Percentiles rank a stretch among this genome's conserved stretches.
These are phyloP conservation scores for Acanthamoeba triangularis DNA, from an alignment of 208 protist genomes.

Conservation along the genomic window DNA sequence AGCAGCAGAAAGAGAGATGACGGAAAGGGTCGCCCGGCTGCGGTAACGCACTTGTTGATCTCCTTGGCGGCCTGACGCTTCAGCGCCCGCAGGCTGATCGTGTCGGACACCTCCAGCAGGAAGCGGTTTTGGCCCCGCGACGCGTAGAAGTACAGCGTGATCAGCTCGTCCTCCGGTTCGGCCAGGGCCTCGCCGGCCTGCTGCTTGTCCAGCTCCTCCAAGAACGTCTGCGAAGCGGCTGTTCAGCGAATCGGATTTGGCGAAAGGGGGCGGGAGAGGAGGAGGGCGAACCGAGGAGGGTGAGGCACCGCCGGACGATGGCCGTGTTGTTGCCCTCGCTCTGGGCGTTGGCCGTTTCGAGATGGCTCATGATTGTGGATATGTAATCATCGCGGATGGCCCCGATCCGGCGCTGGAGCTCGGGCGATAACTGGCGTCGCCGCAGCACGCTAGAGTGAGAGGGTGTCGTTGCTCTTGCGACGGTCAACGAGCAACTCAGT, in stretches of 20 bases:
- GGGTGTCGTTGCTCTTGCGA: too few species aligned
- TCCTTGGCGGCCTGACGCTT: neutral
- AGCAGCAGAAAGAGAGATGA: neutral
- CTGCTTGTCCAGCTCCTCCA: constrained; percentile 44
- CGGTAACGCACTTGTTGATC: neutral
- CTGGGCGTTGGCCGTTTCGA: constrained; percentile 8
- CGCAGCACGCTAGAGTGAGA: neutral
- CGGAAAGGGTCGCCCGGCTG: too few species aligned
- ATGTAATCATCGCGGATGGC: constrained; percentile 3
- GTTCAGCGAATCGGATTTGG: neutral
- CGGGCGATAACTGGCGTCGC: neutral
- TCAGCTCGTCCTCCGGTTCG: neutral
- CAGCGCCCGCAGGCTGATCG: constrained; percentile 10
- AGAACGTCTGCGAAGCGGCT: neutral
- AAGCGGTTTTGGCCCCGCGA: neutral
- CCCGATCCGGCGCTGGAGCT: constrained; percentile 2
- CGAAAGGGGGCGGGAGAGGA: neutral
- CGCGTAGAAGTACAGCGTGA: constrained; percentile 27
- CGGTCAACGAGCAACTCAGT: neutral
- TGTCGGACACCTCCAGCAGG: constrained; percentile 7
- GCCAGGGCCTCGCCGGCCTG: neutral
- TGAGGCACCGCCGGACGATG: constrained; percentile 41
- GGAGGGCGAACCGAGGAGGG: constrained; percentile 13
- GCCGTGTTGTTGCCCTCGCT: neutral
- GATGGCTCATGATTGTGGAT: constrained; percentile 50